Evolutionary conservation across 1,284 basidiomycete species (phyloP).

Genomic region (Cryptococcus maquisensis): DNA sequence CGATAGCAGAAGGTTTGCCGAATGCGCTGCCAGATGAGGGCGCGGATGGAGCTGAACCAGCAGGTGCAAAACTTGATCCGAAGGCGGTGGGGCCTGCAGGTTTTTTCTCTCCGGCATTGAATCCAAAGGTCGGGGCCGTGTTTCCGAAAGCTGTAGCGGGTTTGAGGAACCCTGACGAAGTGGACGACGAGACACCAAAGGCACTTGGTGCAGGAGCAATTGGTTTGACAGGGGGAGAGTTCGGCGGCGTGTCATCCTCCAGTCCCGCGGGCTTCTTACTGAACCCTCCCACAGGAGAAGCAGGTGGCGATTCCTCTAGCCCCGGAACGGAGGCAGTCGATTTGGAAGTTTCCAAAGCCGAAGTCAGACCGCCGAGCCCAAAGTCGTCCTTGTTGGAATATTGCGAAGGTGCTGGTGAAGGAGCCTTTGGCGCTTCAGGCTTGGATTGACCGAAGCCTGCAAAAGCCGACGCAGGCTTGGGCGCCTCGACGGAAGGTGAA

Average conservation of each 20-base stretch:
- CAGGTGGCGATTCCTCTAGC: slow-evolving; percentile 31
- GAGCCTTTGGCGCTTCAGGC: neutral
- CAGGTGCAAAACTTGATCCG: slow-evolving; percentile 3
- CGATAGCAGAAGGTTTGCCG: slow-evolving; percentile 12
- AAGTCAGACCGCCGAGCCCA: slow-evolving; percentile 35
- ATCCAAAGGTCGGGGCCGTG: slow-evolving; percentile 24
- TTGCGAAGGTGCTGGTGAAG: neutral
- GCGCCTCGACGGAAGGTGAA: neutral
- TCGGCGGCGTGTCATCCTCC: slow-evolving; percentile 25
- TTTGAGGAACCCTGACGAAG: slow-evolving; percentile 35
- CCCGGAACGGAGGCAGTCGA: slow-evolving; percentile 23
- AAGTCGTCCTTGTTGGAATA: slow-evolving; percentile 24
- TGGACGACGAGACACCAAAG: neutral
- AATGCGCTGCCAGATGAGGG: slow-evolving; percentile 16
- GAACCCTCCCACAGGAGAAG: slow-evolving; percentile 19
- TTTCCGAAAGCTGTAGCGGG: slow-evolving; percentile 41
- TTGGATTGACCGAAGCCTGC: slow-evolving; percentile 3
- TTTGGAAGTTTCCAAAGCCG: slow-evolving; percentile 22
- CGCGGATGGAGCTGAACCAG: slow-evolving; percentile 1
- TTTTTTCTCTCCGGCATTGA: slow-evolving; percentile 12
- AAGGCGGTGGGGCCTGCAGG: slow-evolving; percentile 6
- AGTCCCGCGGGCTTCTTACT: slow-evolving; percentile 6
- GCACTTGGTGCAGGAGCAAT: slow-evolving; percentile 3
- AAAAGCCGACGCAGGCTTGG: slow-evolving; percentile 4
- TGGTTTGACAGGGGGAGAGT: slow-evolving; percentile 12